Evolutionary conservation across 257 asterid species (phyloP).

Genomic region (Datura wrightii): DNA sequence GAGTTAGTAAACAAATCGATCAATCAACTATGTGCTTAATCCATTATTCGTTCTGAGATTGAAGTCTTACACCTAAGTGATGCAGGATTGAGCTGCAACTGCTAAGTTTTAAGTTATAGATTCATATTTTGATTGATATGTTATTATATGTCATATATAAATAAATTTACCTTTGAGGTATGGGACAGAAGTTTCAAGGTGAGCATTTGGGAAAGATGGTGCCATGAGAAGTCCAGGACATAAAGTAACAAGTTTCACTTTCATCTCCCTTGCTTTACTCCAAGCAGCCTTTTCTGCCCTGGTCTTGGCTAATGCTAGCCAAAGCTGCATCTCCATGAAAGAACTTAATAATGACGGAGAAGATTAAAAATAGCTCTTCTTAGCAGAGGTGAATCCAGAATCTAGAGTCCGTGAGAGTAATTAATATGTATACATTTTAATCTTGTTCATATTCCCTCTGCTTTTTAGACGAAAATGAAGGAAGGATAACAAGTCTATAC

Average conservation of each 20-base stretch:
- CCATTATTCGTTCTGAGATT: too few species aligned
- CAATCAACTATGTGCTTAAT: too few species aligned
- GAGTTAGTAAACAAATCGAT: not conserved
- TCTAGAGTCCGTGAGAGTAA: not conserved
- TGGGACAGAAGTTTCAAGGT: slow-evolving; percentile 41
- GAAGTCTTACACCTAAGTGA: not conserved
- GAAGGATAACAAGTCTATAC: not conserved
- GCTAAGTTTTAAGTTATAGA: not conserved
- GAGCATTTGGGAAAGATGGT: slow-evolving; percentile 48
- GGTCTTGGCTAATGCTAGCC: slow-evolving; percentile 51
- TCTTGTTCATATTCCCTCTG: not conserved
- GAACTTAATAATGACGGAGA: too few species aligned
- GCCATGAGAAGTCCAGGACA: slow-evolving; percentile 47
- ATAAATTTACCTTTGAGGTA: slow-evolving; percentile 42
- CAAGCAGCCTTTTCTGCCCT: slow-evolving; percentile 47
- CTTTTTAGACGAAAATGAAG: not conserved
- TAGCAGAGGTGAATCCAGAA: not conserved
- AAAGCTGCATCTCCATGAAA: slow-evolving; percentile 37
- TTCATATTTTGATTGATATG: not conserved
- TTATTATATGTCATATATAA: not conserved
- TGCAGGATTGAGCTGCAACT: not conserved
- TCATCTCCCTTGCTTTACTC: slow-evolving; percentile 40
- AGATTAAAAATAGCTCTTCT: not conserved
- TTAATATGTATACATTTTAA: not conserved
- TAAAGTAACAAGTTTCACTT: slow-evolving; percentile 43